Evolutionary conservation across 1,284 basidiomycete genomes (phyloP), one percentile per base, ranked within the genome.

Genomic region (Sparassis latifolia): DNA sequence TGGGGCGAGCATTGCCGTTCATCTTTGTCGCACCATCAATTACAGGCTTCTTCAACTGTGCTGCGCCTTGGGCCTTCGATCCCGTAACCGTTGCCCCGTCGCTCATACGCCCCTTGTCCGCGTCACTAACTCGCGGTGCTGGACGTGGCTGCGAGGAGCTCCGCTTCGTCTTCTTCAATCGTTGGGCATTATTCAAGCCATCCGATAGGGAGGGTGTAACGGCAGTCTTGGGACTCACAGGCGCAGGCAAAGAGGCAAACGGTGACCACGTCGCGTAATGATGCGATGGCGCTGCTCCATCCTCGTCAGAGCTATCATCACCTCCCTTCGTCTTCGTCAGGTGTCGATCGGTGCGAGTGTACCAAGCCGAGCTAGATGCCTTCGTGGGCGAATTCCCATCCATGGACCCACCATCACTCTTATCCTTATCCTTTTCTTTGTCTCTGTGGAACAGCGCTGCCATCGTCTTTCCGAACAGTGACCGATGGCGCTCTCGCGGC

Each of bases 301-400:
- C 69, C 12, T 69, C 67, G 49, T 70, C 70, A 29, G 67, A 70
- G 52, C 64, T 69, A 40, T 70, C 68, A 9, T 55, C 64, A 5
- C 61, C 58, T 12, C 57, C 58, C 50, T 58, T 62, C 28, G 59
- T 55, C 4, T 56, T 55, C 49, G 64, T 66, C 43, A 79, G 52
- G 58, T 82, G 77, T 58, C 61, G 67, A 54, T 77, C 76, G 29
- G 75, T 80, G 44, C 78, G 64, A 37, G 74, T 78, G 43, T 69
- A 64, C 77, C 78, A 78, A 29, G 61, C 47, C 40, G 42, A 32
- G 4, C 51, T 37, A 6, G 40, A 42, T n/a, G 49, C 35, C 50
- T 55, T 56, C 29, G 49, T 49, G 5, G 54, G 58, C 5, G 55
- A 56, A 12, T 46, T 46, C 29, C 44, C 47, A 10, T 55, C 12